These are phyloP conservation scores for Aspergillus quadricinctus DNA, from an alignment of 2,329 filamentous ascomycete species.

Conservation along the genomic window DNA sequence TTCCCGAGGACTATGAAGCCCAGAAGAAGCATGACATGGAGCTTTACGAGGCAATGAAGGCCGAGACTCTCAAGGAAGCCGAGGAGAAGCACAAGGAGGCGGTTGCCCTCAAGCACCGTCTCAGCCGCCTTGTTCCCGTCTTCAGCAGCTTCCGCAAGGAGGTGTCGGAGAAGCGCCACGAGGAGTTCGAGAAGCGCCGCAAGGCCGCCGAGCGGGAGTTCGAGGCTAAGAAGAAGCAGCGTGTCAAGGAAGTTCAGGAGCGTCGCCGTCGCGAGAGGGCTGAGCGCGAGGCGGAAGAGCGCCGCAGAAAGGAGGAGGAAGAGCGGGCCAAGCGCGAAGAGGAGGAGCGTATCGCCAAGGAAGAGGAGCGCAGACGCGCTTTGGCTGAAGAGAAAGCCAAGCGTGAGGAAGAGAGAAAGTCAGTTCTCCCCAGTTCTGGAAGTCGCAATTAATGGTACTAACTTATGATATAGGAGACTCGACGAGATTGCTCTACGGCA, in stretches of 20 bases:
- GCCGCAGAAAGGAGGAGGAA: slow-evolving; percentile 73
- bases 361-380: slow-evolving; percentile 73
- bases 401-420: slow-evolving; percentile 57
- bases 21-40: slow-evolving; percentile 75
- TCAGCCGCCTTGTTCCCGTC: slow-evolving; percentile 74
- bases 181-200: slow-evolving; percentile 93
- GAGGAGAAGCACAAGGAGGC: slow-evolving; percentile 88
- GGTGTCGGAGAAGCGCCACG: slow-evolving; percentile 80
- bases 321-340: slow-evolving; percentile 77
- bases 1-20: slow-evolving; percentile 75
- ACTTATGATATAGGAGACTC: slow-evolving; percentile 49
- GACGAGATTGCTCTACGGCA: slow-evolving; percentile 63
- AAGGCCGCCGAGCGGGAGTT: slow-evolving; percentile 89
- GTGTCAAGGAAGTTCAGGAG: slow-evolving; percentile 85
- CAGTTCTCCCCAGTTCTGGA: slow-evolving; percentile 33
- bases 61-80: slow-evolving; percentile 71
- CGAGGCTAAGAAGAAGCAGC: slow-evolving; percentile 81
- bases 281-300: slow-evolving; percentile 80
- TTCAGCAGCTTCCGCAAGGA: slow-evolving; percentile 81
- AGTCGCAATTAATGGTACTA: no score
- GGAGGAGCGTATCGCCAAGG: slow-evolving; percentile 73
- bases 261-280: slow-evolving; percentile 75
- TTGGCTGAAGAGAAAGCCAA: slow-evolving; percentile 66
- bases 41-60: slow-evolving; percentile 74
- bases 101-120: slow-evolving; percentile 88